A percentile compares a stretch with the other conserved stretches of the same genome.
Evolutionary conservation across 306 rosid genomes (phyloP).

Genomic region (Quercus variabilis): DNA sequence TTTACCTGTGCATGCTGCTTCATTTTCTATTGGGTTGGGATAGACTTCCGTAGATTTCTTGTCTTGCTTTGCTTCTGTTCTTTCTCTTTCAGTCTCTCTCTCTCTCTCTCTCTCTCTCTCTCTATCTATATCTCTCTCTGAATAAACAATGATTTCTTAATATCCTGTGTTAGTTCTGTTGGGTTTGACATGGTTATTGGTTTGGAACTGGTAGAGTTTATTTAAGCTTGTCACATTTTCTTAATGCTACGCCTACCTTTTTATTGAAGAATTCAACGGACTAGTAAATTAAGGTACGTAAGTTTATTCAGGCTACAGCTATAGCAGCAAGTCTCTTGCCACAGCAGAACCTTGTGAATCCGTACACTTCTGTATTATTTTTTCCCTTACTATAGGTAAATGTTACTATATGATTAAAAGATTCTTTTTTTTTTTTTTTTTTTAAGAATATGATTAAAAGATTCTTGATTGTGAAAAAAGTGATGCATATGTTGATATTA

Average conservation of each 20-base stretch:
- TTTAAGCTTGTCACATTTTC: background rate
- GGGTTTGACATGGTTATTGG: background rate
- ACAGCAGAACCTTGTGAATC: too few relatives aligned
- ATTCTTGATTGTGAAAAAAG: too few relatives aligned
- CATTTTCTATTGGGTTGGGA: background rate
- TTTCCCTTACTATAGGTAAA: too few relatives aligned
- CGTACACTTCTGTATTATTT: too few relatives aligned
- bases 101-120: background rate
- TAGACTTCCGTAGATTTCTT: background rate
- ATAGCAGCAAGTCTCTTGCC: too few relatives aligned
- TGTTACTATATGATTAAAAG: too few relatives aligned
- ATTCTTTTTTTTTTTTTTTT: too few relatives aligned
- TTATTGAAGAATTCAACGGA: background rate
- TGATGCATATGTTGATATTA: too few relatives aligned
- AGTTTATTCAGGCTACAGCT: background rate
- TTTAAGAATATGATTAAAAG: too few relatives aligned
- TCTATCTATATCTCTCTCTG: background rate
- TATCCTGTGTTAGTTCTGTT: background rate
- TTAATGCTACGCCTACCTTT: background rate
- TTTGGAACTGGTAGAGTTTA: background rate
- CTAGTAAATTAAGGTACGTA: background rate
- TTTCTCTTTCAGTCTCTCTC: background rate
- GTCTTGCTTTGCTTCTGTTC: background rate
- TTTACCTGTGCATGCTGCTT: background rate
- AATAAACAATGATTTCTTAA: background rate